Evolutionary conservation across 176 grass and related monocot genomes (phyloP).

Genomic region (Aechmea fasciata): DNA sequence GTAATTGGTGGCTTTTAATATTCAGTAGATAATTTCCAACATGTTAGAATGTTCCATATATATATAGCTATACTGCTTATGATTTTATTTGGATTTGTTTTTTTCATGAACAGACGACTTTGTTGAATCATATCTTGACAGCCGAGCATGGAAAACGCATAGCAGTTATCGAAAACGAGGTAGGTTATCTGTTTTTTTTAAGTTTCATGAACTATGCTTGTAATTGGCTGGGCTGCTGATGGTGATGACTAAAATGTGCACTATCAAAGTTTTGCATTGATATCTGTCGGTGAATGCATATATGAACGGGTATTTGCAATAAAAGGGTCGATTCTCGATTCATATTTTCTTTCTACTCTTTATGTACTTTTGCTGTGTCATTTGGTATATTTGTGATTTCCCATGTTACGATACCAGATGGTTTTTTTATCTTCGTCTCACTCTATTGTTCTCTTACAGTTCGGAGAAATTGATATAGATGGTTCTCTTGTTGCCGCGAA

Average conservation of each 20-base stretch:
- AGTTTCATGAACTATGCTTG: neutral
- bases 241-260: neutral
- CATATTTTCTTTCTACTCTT: neutral
- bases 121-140: slow-evolving; percentile 91
- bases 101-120: slow-evolving; percentile 71
- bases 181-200: slow-evolving; percentile 21
- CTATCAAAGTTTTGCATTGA: neutral
- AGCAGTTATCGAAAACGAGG: slow-evolving; percentile 97
- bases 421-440: slow-evolving; percentile 7
- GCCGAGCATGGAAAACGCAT: slow-evolving; percentile 87
- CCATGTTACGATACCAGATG: neutral
- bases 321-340: neutral
- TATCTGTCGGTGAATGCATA: too few species aligned
- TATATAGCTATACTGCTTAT: neutral
- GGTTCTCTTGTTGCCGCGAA: slow-evolving; percentile 85
- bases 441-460: slow-evolving; percentile 42
- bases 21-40: too few species aligned
- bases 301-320: too few species aligned
- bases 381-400: neutral
- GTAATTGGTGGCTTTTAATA: too few species aligned
- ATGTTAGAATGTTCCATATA: neutral
- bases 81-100: slow-evolving; percentile 13
- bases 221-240: neutral
- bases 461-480: slow-evolving; percentile 93
- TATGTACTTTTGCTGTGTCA: neutral